Percentiles rank a stretch among this genome's conserved stretches.
These are phyloP conservation scores for Niveomyces coronatus DNA, from an alignment of 2,329 filamentous ascomycete species.

Conservation along the genomic window DNA sequence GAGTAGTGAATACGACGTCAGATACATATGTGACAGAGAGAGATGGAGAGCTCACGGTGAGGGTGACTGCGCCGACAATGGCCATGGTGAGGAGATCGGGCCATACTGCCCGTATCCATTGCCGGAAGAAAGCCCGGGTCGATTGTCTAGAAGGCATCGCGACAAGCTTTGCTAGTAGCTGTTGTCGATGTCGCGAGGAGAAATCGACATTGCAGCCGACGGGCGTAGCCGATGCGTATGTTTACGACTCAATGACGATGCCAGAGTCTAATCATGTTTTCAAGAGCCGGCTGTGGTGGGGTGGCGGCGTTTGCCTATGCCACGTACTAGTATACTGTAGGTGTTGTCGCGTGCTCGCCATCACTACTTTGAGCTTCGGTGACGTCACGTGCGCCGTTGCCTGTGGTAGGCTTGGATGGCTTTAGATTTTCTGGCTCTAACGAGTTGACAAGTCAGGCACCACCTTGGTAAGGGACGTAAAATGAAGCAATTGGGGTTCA, in stretches of 20 bases:
- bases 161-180: not conserved
- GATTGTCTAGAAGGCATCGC: slow-evolving; percentile 2
- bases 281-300: not conserved
- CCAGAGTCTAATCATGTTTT: no score
- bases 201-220: no score
- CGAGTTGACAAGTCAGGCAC: no score
- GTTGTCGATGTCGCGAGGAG: not conserved
- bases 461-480: no score
- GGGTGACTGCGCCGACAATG: slow-evolving; percentile 29
- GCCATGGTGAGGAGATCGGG: slow-evolving; percentile 50
- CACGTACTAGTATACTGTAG: no score
- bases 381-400: slow-evolving; percentile 8
- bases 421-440: no score
- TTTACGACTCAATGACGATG: no score
- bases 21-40: not conserved
- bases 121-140: slow-evolving; percentile 14
- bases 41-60: slow-evolving; percentile 18
- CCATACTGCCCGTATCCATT: slow-evolving; percentile 50
- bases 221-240: no score
- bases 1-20: not conserved
- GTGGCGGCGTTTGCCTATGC: not conserved
- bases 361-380: slow-evolving; percentile 2
- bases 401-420: no score
- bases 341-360: slow-evolving; percentile 2
- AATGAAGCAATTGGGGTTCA: no score